Base-by-base conservation (phyloP, 257 asterid genomes). In the Ilex asprella region DNA sequence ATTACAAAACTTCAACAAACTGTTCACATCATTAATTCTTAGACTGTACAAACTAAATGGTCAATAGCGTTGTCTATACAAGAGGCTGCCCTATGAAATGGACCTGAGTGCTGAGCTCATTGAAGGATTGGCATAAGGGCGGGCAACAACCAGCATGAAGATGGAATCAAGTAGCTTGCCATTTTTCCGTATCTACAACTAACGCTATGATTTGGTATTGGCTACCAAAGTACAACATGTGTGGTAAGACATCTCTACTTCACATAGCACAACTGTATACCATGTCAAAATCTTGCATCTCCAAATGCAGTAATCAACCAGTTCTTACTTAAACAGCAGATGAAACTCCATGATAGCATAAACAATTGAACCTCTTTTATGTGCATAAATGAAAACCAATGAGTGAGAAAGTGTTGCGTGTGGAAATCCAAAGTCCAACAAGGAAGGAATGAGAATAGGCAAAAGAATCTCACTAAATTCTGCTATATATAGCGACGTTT, bases 121-220 rank as follows among this genome's bases (percentile, higher is more conserved):
- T 10, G 14, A 46, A 10, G 14, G 52, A 46, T 39, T 5, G 63
- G 63, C 59, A 62, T 39, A 44, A 43, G 44, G 54, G 39, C 16
- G 41, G 16, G 54, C 67, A 44, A 68, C 58, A 61, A 31, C 56
- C 51, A 21, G 27, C 7, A 39, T 30, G n/a, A 66, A 29, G 43
- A 60, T 54, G 64, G 39, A 32, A 29, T 57, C n/a, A 13, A 43
- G 7, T 21, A 31, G n/a, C 27, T n/a, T 13, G 21, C 39, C 47
- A 39, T 46, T 53, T 44, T 16, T 65, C 3, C 9, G 27, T 21
- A 21, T 21, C 27, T 21, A 21, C 27, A 21, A 21, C 27, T 21
- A 21, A 21, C 27, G 27, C 27, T 21, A 21, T 21, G 1, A 21
- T 21, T 21, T 21, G 27, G 27, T 21, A 21, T 21, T 21, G 27